These are phyloP conservation scores for Syzygium syzygioides DNA, from an alignment of 441 rosid genomes.

Conservation along the genomic window DNA sequence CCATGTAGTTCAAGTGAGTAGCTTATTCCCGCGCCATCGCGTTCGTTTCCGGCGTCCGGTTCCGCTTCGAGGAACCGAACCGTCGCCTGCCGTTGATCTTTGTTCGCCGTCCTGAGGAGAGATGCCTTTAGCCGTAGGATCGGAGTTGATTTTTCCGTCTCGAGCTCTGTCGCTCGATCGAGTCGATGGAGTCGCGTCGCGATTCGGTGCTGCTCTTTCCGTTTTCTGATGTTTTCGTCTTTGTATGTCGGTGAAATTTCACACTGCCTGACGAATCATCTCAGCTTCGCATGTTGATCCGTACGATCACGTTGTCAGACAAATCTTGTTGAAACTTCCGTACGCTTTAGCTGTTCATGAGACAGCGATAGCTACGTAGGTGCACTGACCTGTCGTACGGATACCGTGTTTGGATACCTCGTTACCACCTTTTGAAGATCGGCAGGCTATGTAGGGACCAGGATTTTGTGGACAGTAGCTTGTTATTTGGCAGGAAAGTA, in stretches of 20 bases:
- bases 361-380: background rate
- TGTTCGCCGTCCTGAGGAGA: background rate
- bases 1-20: slow-evolving; percentile 7
- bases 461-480: background rate
- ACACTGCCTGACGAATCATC: background rate
- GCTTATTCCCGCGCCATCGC: background rate
- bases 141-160: background rate
- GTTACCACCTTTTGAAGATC: too few species aligned
- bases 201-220: background rate
- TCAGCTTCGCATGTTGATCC: background rate
- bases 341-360: background rate
- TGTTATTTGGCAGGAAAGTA: background rate
- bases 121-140: background rate
- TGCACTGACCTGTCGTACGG: background rate
- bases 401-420: background rate
- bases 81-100: background rate
- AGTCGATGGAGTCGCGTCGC: background rate
- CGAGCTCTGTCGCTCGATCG: background rate
- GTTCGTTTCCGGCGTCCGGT: background rate
- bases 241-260: background rate
- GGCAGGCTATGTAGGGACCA: background rate
- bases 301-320: background rate
- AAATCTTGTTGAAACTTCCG: background rate
- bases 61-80: background rate
- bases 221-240: background rate